Conservation (phyloP, 2,329 filamentous ascomycete species). For the Exserohilum turcica region DNA sequence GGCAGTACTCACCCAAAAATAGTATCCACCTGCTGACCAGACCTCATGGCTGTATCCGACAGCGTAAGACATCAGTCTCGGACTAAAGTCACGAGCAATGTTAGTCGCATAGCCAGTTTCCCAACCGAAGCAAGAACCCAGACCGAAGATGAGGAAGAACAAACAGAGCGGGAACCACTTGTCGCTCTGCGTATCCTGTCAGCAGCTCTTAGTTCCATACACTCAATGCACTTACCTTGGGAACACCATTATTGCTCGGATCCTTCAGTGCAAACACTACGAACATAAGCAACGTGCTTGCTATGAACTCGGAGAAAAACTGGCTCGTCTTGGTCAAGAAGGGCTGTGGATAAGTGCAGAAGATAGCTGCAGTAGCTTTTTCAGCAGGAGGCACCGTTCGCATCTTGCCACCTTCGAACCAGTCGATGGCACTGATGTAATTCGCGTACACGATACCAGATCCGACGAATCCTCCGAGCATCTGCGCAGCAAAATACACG, state of each 20-base stretch:
- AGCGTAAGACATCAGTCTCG: constrained; percentile 68
- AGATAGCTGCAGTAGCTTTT: constrained; percentile 70
- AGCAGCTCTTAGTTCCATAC: background rate
- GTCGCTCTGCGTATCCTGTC: constrained; percentile 17
- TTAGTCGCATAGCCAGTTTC: constrained; percentile 79
- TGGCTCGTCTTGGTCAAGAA: constrained; percentile 70
- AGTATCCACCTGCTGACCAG: constrained; percentile 70
- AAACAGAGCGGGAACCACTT: constrained; percentile 60
- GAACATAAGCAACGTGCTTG: constrained; percentile 71
- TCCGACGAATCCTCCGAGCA: constrained; percentile 69
- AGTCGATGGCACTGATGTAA: constrained; percentile 64
- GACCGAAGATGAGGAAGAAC: constrained; percentile 75
- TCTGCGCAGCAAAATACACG: constrained; percentile 68
- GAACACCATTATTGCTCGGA: constrained; percentile 49
- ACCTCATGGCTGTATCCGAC: constrained; percentile 71
- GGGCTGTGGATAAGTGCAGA: constrained; percentile 71
- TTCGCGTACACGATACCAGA: constrained; percentile 53
- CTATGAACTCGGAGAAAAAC: constrained; percentile 75
- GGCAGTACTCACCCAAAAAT: constrained; percentile 66
- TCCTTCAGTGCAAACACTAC: constrained; percentile 73
- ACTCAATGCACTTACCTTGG: constrained; percentile 23
- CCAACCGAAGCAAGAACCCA: constrained; percentile 75
- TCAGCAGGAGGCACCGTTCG: constrained; percentile 64
- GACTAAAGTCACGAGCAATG: constrained; percentile 73
- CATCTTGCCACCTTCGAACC: constrained; percentile 64